Percentiles rank a stretch among this genome's conserved stretches.
These are phyloP conservation scores for Polytrichum formosum DNA, from an alignment of 225 moss, liverwort and hornwort species.

Conservation along the genomic window DNA sequence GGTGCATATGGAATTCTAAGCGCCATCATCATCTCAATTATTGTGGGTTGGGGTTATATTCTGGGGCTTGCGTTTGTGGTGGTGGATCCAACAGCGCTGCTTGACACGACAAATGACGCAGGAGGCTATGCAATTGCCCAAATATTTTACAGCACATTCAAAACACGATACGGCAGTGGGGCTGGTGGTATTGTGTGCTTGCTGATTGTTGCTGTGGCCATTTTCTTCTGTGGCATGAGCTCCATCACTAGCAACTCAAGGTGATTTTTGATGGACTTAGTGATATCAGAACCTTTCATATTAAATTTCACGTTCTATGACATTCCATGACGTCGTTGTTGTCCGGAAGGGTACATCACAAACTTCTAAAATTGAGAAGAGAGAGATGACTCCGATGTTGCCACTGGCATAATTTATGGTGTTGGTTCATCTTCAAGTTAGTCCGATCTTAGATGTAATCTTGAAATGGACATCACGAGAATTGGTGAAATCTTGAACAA, in stretches of 20 bases:
- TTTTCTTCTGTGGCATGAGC: constrained; percentile 50
- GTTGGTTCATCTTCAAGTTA: no score
- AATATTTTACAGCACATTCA: constrained; percentile 53
- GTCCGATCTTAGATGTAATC: no score
- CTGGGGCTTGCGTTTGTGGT: constrained; percentile 58
- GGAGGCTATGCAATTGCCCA: constrained; percentile 67
- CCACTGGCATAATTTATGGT: neutral
- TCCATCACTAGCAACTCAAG: constrained; percentile 65
- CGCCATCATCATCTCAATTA: constrained; percentile 39
- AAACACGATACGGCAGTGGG: constrained; percentile 45
- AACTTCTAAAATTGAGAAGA: no score
- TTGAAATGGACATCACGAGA: no score
- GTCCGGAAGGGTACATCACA: no score
- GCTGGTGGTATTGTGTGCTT: constrained; percentile 51
- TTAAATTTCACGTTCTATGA: no score
- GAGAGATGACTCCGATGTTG: no score
- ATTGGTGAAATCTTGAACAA: no score
- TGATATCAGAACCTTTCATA: no score
- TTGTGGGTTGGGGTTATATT: constrained; percentile 57
- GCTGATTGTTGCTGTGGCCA: constrained; percentile 44
- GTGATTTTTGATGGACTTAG: neutral
- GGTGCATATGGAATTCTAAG: constrained; percentile 56
- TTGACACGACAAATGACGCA: constrained; percentile 47
- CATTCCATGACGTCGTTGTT: no score
- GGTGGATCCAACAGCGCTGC: constrained; percentile 38